phyloP scores from a whole-genome alignment of 163 green algal genomes.

The Scenedesmus sp. region DNA sequence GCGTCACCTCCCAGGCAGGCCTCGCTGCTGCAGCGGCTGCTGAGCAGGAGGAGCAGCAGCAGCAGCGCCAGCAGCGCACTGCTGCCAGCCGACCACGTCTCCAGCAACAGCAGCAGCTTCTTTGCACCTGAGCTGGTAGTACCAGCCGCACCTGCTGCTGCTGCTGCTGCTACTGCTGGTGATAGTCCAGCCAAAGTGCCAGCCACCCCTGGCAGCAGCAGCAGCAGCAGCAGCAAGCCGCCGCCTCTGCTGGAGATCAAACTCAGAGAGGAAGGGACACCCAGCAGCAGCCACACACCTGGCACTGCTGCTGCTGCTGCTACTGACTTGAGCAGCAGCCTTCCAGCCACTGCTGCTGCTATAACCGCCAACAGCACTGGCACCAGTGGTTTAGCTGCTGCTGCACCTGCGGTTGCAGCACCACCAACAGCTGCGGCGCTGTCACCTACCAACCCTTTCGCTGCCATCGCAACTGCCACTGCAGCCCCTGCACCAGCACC shows the following conservation, averaged over 20 bases:
- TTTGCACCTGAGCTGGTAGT: not conserved
- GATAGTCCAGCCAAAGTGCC: not conserved
- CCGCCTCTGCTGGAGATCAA: not conserved
- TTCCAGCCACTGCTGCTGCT: too few species aligned
- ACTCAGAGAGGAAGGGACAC: not conserved
- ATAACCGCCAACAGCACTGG: too few species aligned
- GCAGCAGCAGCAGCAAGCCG: slow-evolving; percentile 9
- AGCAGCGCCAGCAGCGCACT: not conserved
- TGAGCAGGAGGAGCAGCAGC: not conserved
- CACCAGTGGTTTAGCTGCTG: too few species aligned
- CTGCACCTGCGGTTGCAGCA: not conserved
- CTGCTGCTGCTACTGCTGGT: not conserved
- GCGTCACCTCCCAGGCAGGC: not conserved
- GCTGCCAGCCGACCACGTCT: too few species aligned
- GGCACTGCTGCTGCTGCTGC: not conserved
- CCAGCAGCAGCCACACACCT: not conserved
- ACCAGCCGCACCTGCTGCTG: too few species aligned
- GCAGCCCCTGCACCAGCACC: not conserved
- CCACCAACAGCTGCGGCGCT: not conserved
- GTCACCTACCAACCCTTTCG: not conserved
- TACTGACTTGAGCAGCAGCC: not conserved
- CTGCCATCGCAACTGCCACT: not conserved
- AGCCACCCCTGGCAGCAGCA: not conserved
- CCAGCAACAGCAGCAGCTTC: too few species aligned
- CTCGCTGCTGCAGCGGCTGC: not conserved